Base-by-base conservation (phyloP, 164 flowering plant species). In the Berberis vulgaris region DNA sequence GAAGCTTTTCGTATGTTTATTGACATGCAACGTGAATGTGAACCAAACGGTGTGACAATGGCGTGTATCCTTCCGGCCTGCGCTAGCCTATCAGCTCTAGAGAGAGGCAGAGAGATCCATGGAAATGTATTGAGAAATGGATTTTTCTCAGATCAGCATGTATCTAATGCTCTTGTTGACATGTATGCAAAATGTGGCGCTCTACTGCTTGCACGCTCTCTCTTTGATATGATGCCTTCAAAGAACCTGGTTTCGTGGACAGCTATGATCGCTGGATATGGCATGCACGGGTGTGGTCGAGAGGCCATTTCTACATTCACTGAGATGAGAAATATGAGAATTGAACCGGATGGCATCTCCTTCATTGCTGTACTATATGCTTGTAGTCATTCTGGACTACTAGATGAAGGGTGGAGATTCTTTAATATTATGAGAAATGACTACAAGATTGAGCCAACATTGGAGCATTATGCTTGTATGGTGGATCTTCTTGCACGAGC, bases 171-270 rank as follows among this genome's bases (percentile, higher is more conserved):
- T 4, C 83, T 87, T 41, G 84, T 84, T 67, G 86, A 87, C 67
- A 84, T 85, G 90, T 87, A 87, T 56, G 88, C 80, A 1, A 87
- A 87, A 60, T 71, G 82, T 57, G 90, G 94, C 2, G 65, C 60
- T 7, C 59, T 67, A 47, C 41, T 13, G 38, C 59, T 60, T 61
- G 59, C 70, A 39, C 60, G 60, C 3, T 54, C n/a, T 7, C 60
- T 67, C 65, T 67, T 67, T 7, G 45, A 67, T 61, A 60, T 57
- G 52, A 44, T 61, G 50, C 41, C 60, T 40, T 40, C 13, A 46
- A 67, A 54, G 60, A 60, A 67, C 60, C 47, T 67, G 41, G 61
- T 67, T 7, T 67, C 70, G 10, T 67, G 70, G 70, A 61, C 70
- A 45, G 54, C 61, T 52, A 61, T 67, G 65, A 55, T 67, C 40